phyloP scores from a whole-genome alignment of 139 green algal species.

The Trebouxia sp. region DNA sequence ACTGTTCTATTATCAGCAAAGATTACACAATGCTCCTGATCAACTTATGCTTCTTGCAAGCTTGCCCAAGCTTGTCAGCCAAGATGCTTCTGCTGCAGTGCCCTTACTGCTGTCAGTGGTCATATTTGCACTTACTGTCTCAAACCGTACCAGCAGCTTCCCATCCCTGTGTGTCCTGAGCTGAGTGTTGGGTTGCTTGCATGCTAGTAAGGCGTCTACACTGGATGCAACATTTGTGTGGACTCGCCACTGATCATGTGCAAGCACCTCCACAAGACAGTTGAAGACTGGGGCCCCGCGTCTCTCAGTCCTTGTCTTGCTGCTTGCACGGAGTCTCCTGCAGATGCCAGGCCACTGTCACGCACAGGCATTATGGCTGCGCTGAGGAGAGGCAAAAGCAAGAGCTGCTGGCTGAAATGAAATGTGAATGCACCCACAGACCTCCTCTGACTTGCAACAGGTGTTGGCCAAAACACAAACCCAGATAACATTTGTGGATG shows the following conservation, averaged over 20 bases:
- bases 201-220: slow-evolving; percentile 11
- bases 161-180: not conserved
- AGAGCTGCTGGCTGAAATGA: too few species aligned
- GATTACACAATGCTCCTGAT: too few species aligned
- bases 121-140: not conserved
- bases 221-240: slow-evolving; percentile 22
- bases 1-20: too few species aligned
- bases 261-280: slow-evolving; percentile 31
- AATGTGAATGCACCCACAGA: too few species aligned
- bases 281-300: slow-evolving; percentile 18
- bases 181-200: not conserved
- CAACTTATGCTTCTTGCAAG: too few species aligned
- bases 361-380: not conserved
- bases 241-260: slow-evolving; percentile 3
- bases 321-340: not conserved
- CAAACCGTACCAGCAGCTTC: not conserved
- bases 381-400: not conserved
- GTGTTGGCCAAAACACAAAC: too few species aligned
- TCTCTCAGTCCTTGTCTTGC: slow-evolving; percentile 10
- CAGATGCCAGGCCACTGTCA: not conserved
- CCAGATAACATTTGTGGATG: too few species aligned
- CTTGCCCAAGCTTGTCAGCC: too few species aligned
- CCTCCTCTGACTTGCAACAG: too few species aligned
- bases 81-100: too few species aligned
- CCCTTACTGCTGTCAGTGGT: too few species aligned